Evolutionary conservation across 148 eudicot species (phyloP), one percentile per base, ranked within the genome.

Genomic region (Nyssa sinensis): DNA sequence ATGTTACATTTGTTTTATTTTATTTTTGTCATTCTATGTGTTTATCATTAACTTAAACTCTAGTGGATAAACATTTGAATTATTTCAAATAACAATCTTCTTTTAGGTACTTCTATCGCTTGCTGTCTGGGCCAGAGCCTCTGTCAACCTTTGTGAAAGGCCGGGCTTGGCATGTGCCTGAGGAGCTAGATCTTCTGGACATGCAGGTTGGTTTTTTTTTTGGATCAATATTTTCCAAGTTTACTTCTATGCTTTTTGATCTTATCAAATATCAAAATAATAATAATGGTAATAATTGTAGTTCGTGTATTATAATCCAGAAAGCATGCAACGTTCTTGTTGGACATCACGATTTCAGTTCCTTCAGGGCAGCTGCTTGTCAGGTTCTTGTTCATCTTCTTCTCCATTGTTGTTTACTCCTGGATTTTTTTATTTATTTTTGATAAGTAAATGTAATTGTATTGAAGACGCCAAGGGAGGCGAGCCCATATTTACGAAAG

Each of bases 81-180:
- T 16, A 10, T 24, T 27, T 25, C 5, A 25, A 14, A 19, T 27
- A 13, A 19, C 35, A 70, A 68, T 61, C 69, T 60, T 76, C 24
- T 16, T 82, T 41, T 73, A 95, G 99, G 89, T 95, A 95, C 86
- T 93, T 86, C 87, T 95, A 95, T 69, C 93, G 98, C 64, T 73
- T 95, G 83, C 79, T 91, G 51, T 86, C 92, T 67, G 97, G 99
- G 35, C 87, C 86, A 68, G 94, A 91, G 27, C 71, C 81, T 51
- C 61, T 95, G 85, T 89, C 98, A 49, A 77, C 84, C 16, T 95
- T 91, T 80, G 99, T 93, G 83, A 93, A 86, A 80, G 93, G 82
- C 77, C 82, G 96, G 69, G 99, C 89, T 75, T 95, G 99, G 99
- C 99, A 95, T 83, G 97, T 95, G 53, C 82, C 89, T 34, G 93